phyloP scores from a whole-genome alignment of 1,284 basidiomycete species.

The Papiliotrema fonsecae region DNA sequence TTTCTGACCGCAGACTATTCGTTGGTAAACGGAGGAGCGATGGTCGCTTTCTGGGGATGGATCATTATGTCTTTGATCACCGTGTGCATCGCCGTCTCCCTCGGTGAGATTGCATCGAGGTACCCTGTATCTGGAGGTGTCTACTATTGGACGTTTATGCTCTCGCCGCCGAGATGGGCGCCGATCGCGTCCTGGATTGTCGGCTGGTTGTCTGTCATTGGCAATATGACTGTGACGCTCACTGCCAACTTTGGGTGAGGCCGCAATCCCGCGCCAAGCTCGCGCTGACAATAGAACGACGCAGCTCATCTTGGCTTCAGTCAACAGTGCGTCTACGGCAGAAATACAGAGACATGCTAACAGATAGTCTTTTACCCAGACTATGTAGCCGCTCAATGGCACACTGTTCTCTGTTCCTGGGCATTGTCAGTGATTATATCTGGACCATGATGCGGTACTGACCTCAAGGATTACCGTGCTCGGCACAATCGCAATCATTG shows the following conservation, averaged over 20 bases:
- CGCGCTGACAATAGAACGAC: slow-evolving; percentile 29
- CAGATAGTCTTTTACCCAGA: slow-evolving; percentile 22
- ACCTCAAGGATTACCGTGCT: slow-evolving; percentile 32
- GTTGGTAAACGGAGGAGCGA: slow-evolving; percentile 32
- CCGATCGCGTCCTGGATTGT: slow-evolving; percentile 47
- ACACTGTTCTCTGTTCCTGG: slow-evolving; percentile 44
- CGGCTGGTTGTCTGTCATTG: slow-evolving; percentile 49
- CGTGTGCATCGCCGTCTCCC: slow-evolving; percentile 47
- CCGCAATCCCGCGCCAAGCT: slow-evolving; percentile 9
- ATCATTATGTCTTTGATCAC: slow-evolving; percentile 48
- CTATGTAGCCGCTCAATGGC: slow-evolving; percentile 29
- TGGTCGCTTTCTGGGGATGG: slow-evolving; percentile 43
- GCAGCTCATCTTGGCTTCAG: slow-evolving; percentile 43
- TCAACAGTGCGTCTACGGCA: slow-evolving; percentile 14
- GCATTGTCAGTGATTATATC: slow-evolving; percentile 16
- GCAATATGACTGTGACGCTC: slow-evolving; percentile 48
- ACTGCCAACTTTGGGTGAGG: slow-evolving; percentile 48
- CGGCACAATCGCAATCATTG: slow-evolving; percentile 37
- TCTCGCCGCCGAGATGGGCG: slow-evolving; percentile 39
- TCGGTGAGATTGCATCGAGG: slow-evolving; percentile 49
- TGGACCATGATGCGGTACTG: slow-evolving; percentile 8
- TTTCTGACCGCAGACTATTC: slow-evolving; percentile 22
- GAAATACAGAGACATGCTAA: background rate
- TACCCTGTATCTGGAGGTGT: slow-evolving; percentile 49
- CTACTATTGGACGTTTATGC: slow-evolving; percentile 49